Evolutionary conservation across 768 basidiomycete species (phyloP), one percentile per base, ranked within the genome.

Genomic region (Suillus bovinus): DNA sequence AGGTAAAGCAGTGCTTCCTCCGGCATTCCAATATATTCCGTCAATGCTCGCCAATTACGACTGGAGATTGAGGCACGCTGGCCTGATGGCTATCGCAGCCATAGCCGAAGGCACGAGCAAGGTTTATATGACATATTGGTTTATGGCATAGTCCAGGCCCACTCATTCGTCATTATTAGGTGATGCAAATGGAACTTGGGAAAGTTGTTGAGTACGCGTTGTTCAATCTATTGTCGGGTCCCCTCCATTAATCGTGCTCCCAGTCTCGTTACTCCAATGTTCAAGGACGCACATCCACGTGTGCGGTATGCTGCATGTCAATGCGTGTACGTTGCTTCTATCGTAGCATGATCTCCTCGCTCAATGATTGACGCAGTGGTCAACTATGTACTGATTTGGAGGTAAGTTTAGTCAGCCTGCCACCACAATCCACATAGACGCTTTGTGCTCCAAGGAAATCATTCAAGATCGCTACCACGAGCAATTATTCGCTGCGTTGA

Each of bases 361-460:
- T 61, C 50, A 50, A 52, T 66, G 33, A 64, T 24, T 22, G 10
- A 39, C 64, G 34, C 66, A 92, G 93, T 53, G 94, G 94, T 0
- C 94, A 95, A 71, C 78, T 96, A 5, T 94, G 94, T 71, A 93
- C 91, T 5, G 94, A 96, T 76, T 80, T 94, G 49, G 92, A 93
- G 78, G 91, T 91, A 71, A 55, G 78, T 67, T 20, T 16, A 29
- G 33, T 14, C 58, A 17, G 17, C 13, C 10, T 41, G 9, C 24
- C 17, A 56, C 17, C 24, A 27, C 42, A 62, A 44, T 20, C 29
- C 34, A 22, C 20, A 29, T n/a, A 52, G 34, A 36, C 36, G 22
- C 38, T n/a, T n/a, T 29, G 53, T 8, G 20, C n/a, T 44, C 22
- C 58, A n/a, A 90, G 86, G 90, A 91, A 72, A 77, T 90, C 17